Conservation (phyloP, 2,329 filamentous ascomycete species). For the Beauveria caledonica region DNA sequence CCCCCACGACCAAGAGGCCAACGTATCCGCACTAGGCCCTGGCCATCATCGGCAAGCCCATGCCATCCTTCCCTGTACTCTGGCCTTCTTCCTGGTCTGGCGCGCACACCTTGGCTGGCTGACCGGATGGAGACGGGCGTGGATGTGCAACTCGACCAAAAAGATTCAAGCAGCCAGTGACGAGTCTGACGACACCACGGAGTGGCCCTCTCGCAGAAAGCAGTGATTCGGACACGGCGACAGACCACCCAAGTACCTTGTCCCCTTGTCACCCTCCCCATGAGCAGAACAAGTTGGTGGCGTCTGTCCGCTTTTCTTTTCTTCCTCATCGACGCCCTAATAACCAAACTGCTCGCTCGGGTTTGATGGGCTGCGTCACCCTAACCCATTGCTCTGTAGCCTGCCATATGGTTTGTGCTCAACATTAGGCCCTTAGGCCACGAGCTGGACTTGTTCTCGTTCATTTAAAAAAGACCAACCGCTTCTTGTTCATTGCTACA, state of each 20-base stretch:
- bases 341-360: neutral
- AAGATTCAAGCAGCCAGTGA: neutral
- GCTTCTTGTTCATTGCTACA: constrained; percentile 2
- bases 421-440: neutral
- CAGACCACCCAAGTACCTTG: too few relatives aligned
- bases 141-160: neutral
- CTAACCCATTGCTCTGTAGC: neutral
- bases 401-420: constrained; percentile 6
- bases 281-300: neutral
- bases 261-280: neutral
- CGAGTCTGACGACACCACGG: too few relatives aligned
- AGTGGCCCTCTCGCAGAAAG: neutral
- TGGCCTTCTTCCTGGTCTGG: too few relatives aligned
- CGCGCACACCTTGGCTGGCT: neutral
- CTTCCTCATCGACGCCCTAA: constrained; percentile 1
- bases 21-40: neutral
- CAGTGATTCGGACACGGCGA: constrained; percentile 1
- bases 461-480: constrained; percentile 8
- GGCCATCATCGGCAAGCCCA: constrained; percentile 1
- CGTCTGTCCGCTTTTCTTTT: neutral
- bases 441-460: neutral
- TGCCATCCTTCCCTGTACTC: neutral
- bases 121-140: neutral
- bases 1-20: neutral
- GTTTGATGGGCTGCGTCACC: neutral